phyloP scores from a whole-genome alignment of 495 filamentous ascomycete genomes.

The Talaromyces trachyspermus region DNA sequence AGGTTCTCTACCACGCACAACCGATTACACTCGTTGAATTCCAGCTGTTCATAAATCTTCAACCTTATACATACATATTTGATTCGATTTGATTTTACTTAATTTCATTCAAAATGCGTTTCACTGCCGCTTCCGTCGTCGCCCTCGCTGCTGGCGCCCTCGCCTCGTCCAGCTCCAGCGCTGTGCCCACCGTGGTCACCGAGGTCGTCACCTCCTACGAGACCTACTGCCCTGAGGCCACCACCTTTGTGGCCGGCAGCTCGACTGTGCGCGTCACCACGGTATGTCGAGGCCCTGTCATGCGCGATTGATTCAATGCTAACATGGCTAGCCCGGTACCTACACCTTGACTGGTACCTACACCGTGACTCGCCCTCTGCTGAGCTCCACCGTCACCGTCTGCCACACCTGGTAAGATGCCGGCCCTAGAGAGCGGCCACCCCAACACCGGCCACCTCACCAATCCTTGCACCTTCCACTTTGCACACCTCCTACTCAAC shows the following conservation, averaged over 20 bases:
- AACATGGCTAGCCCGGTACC: conserved; percentile 53
- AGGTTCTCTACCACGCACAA: conserved; percentile 21
- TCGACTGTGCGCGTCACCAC: conserved; percentile 75
- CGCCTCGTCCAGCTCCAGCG: conserved; percentile 5
- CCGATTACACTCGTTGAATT: conserved; percentile 49
- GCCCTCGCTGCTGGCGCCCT: conserved; percentile 48
- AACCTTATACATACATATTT: conserved; percentile 17
- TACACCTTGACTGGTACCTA: conserved; percentile 61
- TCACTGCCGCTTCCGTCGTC: conserved; percentile 60
- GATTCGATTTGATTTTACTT: background rate
- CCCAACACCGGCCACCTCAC: too few species aligned
- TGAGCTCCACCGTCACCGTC: conserved; percentile 53
- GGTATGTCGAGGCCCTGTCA: conserved; percentile 31
- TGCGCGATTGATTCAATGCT: conserved; percentile 9
- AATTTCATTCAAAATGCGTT: conserved; percentile 71
- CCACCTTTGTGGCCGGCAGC: conserved; percentile 58
- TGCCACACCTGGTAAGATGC: conserved; percentile 61
- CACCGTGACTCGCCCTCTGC: conserved; percentile 66
- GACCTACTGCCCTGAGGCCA: conserved; percentile 80
- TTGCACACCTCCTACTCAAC: too few species aligned
- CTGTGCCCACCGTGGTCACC: conserved; percentile 50
- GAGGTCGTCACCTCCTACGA: conserved; percentile 72
- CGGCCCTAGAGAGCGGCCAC: too few species aligned
- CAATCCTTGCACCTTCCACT: too few species aligned
- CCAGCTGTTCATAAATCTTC: conserved; percentile 20